These are phyloP conservation scores for Cercospora canescens DNA, from an alignment of 2,329 filamentous ascomycete genomes.

Conservation along the genomic window DNA sequence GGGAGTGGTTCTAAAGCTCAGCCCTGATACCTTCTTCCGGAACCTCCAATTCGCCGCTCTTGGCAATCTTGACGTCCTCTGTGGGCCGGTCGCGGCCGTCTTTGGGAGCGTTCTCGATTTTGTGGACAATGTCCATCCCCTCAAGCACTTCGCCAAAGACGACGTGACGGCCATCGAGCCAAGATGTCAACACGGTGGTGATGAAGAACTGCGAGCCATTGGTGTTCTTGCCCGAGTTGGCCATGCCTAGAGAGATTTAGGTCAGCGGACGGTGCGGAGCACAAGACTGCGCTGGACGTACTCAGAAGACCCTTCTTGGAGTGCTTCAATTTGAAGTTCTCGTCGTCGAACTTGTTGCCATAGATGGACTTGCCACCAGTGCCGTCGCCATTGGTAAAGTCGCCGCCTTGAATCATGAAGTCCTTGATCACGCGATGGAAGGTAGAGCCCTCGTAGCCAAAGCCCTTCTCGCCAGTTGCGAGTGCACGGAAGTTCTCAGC, in stretches of 20 bases:
- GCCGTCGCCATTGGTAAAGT: constrained; percentile 80
- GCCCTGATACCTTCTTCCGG: constrained; percentile 90
- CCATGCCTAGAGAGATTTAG: constrained; percentile 61
- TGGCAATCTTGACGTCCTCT: constrained; percentile 71
- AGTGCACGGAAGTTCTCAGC: constrained; percentile 76
- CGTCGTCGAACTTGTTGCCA: constrained; percentile 78
- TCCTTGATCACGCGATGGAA: constrained; percentile 91
- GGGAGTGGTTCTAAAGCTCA: constrained; percentile 67
- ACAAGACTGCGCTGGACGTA: constrained; percentile 38
- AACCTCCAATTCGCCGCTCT: constrained; percentile 81
- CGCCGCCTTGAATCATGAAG: constrained; percentile 91
- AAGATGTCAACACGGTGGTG: constrained; percentile 76
- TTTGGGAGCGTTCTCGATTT: constrained; percentile 74
- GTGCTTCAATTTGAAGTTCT: constrained; percentile 96
- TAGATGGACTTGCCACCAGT: constrained; percentile 90
- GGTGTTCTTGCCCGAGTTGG: constrained; percentile 81
- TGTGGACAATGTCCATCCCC: constrained; percentile 77
- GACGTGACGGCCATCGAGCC: constrained; percentile 82
- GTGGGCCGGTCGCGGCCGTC: constrained; percentile 66
- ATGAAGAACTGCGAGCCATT: constrained; percentile 92
- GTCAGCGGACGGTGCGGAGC: not conserved
- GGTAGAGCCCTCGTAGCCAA: constrained; percentile 74
- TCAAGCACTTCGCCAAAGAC: constrained; percentile 88
- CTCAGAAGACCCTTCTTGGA: constrained; percentile 77
- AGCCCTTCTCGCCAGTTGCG: constrained; percentile 83